phyloP scores from a whole-genome alignment of 2,329 filamentous ascomycete species.

The Venturia oleaginea region DNA sequence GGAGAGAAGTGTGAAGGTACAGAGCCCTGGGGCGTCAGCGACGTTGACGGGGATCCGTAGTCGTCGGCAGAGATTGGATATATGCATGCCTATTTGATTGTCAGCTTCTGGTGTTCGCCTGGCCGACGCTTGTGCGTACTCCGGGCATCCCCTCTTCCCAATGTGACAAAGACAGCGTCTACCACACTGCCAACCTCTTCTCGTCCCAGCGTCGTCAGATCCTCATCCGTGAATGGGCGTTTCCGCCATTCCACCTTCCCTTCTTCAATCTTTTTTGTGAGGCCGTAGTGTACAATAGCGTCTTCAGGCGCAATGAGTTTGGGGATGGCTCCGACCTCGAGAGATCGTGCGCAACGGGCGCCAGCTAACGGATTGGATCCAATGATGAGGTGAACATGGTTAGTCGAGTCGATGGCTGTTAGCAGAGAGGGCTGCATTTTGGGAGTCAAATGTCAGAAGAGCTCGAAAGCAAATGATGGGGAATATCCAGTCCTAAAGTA shows the following conservation, averaged over 20 bases:
- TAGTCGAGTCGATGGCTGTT: slow-evolving; percentile 60
- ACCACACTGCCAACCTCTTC: slow-evolving; percentile 68
- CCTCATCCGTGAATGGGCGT: slow-evolving; percentile 57
- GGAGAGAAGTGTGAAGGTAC: slow-evolving; percentile 81
- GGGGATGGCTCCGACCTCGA: slow-evolving; percentile 73
- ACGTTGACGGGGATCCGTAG: slow-evolving; percentile 90
- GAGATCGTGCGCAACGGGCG: slow-evolving; percentile 67
- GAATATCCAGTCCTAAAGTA: background rate
- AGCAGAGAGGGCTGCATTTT: slow-evolving; percentile 52
- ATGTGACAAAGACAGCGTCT: slow-evolving; percentile 85
- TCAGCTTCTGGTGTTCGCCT: background rate
- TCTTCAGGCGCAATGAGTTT: slow-evolving; percentile 66
- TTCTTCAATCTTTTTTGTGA: slow-evolving; percentile 56
- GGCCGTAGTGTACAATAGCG: slow-evolving; percentile 49
- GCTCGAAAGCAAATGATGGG: background rate
- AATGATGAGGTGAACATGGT: slow-evolving; percentile 73
- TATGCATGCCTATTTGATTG: slow-evolving; percentile 45
- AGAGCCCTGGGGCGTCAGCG: slow-evolving; percentile 74
- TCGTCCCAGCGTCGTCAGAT: slow-evolving; percentile 70
- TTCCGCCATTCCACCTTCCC: slow-evolving; percentile 58
- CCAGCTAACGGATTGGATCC: slow-evolving; percentile 84
- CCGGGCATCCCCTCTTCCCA: slow-evolving; percentile 40
- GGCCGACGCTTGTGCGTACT: slow-evolving; percentile 28
- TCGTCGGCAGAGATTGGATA: slow-evolving; percentile 66
- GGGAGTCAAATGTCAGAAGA: background rate